These are phyloP conservation scores for Trichodelitschia bisporula DNA, from an alignment of 495 filamentous ascomycete species.

Conservation along the genomic window DNA sequence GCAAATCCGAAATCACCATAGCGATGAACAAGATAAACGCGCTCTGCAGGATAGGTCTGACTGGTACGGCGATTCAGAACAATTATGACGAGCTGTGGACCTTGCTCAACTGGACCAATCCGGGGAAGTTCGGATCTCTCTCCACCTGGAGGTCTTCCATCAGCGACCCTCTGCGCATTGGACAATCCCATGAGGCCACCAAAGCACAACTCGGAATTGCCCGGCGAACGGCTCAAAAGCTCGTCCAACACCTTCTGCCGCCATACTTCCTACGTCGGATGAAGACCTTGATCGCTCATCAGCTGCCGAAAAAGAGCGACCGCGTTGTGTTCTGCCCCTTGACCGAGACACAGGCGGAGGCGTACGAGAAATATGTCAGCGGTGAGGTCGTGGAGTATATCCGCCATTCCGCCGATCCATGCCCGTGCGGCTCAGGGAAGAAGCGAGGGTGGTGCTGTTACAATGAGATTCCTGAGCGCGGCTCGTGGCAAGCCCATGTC, in stretches of 20 bases:
- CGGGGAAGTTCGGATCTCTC: slow-evolving; percentile 59
- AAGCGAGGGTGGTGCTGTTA: slow-evolving; percentile 72
- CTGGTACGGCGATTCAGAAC: slow-evolving; percentile 93
- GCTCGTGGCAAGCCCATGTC: slow-evolving; percentile 50
- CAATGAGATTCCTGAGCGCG: slow-evolving; percentile 24
- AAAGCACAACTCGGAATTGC: slow-evolving; percentile 55
- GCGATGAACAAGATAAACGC: slow-evolving; percentile 85
- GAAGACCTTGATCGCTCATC: slow-evolving; percentile 79
- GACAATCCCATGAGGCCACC: slow-evolving; percentile 88
- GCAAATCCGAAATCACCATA: slow-evolving; percentile 47
- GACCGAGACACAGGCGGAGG: slow-evolving; percentile 56
- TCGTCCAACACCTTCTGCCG: slow-evolving; percentile 73
- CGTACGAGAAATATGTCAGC: slow-evolving; percentile 60
- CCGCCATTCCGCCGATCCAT: slow-evolving; percentile 35
- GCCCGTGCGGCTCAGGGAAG: slow-evolving; percentile 42
- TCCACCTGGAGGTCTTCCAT: slow-evolving; percentile 57
- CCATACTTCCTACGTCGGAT: slow-evolving; percentile 81
- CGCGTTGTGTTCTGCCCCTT: slow-evolving; percentile 87
- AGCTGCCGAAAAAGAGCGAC: slow-evolving; percentile 90
- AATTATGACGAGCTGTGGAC: slow-evolving; percentile 97
- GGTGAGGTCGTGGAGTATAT: slow-evolving; percentile 50
- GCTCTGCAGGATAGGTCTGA: slow-evolving; percentile 78
- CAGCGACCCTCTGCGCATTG: slow-evolving; percentile 53
- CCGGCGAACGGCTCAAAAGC: slow-evolving; percentile 57
- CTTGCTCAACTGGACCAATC: slow-evolving; percentile 89